Base-by-base conservation (phyloP, 2,329 filamentous ascomycete genomes). In the Colletotrichum chrysophilum region DNA sequence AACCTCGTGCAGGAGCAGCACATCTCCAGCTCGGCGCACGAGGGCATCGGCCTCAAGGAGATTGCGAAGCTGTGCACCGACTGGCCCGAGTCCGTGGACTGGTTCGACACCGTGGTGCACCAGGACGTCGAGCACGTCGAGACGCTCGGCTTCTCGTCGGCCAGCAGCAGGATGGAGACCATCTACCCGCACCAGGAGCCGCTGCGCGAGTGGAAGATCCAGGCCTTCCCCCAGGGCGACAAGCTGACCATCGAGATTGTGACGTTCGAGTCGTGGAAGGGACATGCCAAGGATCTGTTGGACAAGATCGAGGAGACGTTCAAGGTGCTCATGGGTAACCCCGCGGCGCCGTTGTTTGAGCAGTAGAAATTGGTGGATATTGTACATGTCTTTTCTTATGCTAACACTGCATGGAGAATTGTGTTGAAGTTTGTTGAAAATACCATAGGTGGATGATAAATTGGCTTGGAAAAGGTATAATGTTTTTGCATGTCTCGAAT, bases 61-160 rank as follows among this genome's bases (percentile, higher is more conserved):
- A 91, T 92, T 36, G 87, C 87, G 5, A 80, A 83, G 61, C 77
- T 83, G 5, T 90, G 89, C 81, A 86, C 87, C 8, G 82, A 87
- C 62, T 91, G 89, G 86, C 79, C 81, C 4, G 79, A 80, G 4
- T 82, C 81, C 3, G 78, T 78, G 9, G 78, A 82, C 69, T 90
- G 87, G 84, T 91, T 90, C 78, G 89, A 91, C 79, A 89, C 89
- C 0, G 87, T 91, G 2, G 89, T 91, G 14, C 90, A 92, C 81
- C 90, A 92, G 81, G 90, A 91, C 78, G 90, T 90, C 60, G 89
- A 90, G 70, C 91, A 92, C 79, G 90, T 92, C n/a, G 91, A 93
- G 79, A 85, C 84, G 30, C 85, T 92, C 14, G 81, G 78, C 6
- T 85, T 88, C 74, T 80, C 82, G n/a, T 79, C 78, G 26, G 83